Base-by-base conservation (phyloP, 176 grass and related monocot species). In the Otatea glauca region DNA sequence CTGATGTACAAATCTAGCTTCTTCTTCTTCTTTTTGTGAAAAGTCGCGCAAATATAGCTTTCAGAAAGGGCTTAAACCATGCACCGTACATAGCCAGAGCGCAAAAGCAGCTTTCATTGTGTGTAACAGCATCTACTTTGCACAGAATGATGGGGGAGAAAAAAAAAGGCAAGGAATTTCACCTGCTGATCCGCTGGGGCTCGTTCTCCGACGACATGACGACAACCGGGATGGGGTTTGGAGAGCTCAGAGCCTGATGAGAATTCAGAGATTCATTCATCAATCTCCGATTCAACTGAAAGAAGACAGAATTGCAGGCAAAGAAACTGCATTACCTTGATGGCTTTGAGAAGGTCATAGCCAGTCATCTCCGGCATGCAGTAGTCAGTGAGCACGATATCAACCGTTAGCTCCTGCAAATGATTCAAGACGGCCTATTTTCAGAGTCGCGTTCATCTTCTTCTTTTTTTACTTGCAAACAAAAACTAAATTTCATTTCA, bases 301-400 rank as follows among this genome's bases (percentile, higher is more conserved):
- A 53, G 21, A 81, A 29, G 6, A 38, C 0, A 20, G 21, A 55
- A 58, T 38, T 24, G 29, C 4, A 38, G 70, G 61, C 56, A 32
- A 25, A 38, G 27, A 6, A 59, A 21, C 0, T 48, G 44, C 48
- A 12, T n/a, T 58, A 95, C 95, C 91, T 98, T 98, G 83, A 98
- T 88, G 45, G 89, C 91, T 79, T 86, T 92, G 68, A 98, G 95
- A 44, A 98, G 91, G 54, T 98, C 95, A 74, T 95, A 94, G 39
- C 95, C 95, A 25, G 95, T 95, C 95, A 98, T 98, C 83, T 98
- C 91, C 21, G 95, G 95, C 95, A 98, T 98, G 82, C 89, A 98
- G 70, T 98, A 98, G 75, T 98, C 95, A 25, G 95, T 98, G 10
- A 98, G 85, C 58, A 98, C 90, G 41, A 98, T 85, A 83, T 98